Percentiles rank a stretch among this genome's conserved stretches.
Conservation (phyloP, 345 rosid species). For the Geranium brycei region DNA sequence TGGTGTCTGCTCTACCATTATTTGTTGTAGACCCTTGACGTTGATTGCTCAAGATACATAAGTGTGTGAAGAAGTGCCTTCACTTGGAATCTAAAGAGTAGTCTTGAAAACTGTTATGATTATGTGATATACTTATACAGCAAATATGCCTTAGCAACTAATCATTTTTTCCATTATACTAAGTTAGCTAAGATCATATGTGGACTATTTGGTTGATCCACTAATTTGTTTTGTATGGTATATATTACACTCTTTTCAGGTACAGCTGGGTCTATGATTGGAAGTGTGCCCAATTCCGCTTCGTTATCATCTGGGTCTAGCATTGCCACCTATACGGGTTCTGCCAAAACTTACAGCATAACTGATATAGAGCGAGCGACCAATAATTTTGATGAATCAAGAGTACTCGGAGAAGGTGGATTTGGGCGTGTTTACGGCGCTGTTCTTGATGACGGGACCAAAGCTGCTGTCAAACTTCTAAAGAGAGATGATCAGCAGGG, state of each 20-base stretch:
- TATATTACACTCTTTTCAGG: conserved; percentile 28
- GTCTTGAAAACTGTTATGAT: too few species aligned
- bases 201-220: not conserved
- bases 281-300: conserved; percentile 59
- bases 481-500: conserved; percentile 96
- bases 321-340: conserved; percentile 62
- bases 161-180: conserved; percentile 3
- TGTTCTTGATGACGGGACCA: conserved; percentile 69
- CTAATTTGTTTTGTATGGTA: not conserved
- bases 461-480: conserved; percentile 78
- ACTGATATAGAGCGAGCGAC: conserved; percentile 76
- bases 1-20: not conserved
- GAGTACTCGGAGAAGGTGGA: conserved; percentile 89
- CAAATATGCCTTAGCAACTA: too few species aligned
- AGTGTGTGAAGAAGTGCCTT: not conserved
- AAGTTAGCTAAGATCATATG: too few species aligned
- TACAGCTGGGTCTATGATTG: conserved; percentile 38
- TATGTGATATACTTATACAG: too few species aligned
- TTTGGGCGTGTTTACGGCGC: conserved; percentile 84
- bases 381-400: conserved; percentile 47
- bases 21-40: not conserved
- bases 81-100: not conserved
- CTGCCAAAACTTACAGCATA: conserved; percentile 72
- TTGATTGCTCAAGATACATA: too few species aligned
- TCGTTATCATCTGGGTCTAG: conserved; percentile 83